Evolutionary conservation across 179 eudicot genomes (phyloP).

Genomic region (Carnegiea gigantea): DNA sequence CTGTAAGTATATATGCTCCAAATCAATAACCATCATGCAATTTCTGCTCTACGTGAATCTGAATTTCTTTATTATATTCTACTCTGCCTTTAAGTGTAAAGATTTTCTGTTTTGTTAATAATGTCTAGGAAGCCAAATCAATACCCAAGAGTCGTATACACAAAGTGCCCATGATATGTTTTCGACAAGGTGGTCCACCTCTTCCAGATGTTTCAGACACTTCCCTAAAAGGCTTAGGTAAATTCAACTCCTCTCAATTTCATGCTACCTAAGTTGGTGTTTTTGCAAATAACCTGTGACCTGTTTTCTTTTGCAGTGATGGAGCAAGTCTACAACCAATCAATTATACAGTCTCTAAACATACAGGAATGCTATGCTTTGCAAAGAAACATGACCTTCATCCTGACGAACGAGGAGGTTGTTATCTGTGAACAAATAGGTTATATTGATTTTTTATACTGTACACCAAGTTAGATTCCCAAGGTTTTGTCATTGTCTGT

Average conservation of each 20-base stretch:
- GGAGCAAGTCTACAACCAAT: not conserved
- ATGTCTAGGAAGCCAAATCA: not conserved
- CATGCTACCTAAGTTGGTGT: not conserved
- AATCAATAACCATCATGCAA: too few relatives aligned
- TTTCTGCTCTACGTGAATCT: not conserved
- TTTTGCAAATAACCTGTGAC: not conserved
- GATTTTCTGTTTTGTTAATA: not conserved
- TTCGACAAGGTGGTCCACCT: not conserved
- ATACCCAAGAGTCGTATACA: not conserved
- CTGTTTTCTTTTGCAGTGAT: not conserved
- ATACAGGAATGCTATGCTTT: conserved; percentile 12
- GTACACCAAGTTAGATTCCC: not conserved
- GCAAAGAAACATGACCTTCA: conserved; percentile 1
- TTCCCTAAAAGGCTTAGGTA: not conserved
- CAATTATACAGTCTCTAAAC: not conserved
- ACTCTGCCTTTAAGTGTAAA: not conserved
- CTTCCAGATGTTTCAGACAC: conserved; percentile 4
- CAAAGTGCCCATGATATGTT: conserved; percentile 9
- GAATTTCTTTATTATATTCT: too few relatives aligned
- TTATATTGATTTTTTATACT: not conserved
- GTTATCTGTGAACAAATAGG: not conserved
- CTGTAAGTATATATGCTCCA: not conserved
- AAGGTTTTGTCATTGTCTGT: not conserved
- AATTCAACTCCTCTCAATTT: not conserved
- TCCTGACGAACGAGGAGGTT: conserved; percentile 2